A percentile compares a stretch with the other conserved stretches of the same genome.
phyloP scores from a whole-genome alignment of 208 protist genomes.

The Acanthamoeba sp. region DNA sequence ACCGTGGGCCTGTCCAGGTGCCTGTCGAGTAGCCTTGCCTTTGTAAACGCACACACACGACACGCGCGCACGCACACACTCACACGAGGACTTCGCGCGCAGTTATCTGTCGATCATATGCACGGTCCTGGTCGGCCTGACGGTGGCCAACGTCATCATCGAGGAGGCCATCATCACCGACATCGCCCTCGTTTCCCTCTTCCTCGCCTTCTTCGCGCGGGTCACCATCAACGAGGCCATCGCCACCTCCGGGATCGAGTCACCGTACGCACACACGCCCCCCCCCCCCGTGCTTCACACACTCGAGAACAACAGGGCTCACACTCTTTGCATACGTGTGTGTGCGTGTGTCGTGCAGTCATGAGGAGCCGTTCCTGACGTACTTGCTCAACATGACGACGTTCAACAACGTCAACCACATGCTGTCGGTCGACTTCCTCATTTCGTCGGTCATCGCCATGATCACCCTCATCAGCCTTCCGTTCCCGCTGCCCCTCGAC shows the following conservation, averaged over 20 bases:
- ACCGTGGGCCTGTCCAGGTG: slow-evolving; percentile 1
- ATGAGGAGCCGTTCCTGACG: neutral
- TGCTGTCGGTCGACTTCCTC: slow-evolving; percentile 44
- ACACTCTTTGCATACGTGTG: neutral
- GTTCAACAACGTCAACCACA: slow-evolving; percentile 16
- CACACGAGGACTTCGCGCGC: too few relatives aligned
- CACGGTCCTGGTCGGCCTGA: slow-evolving; percentile 44
- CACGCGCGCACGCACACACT: too few relatives aligned
- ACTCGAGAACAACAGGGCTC: neutral
- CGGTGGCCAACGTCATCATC: slow-evolving; percentile 48
- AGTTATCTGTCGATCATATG: slow-evolving; percentile 64
- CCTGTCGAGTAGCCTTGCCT: neutral
- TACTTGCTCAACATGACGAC: neutral
- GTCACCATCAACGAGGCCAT: slow-evolving; percentile 8
- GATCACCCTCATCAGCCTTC: neutral
- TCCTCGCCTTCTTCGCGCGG: slow-evolving; percentile 33
- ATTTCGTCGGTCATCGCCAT: slow-evolving; percentile 1
- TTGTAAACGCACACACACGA: neutral
- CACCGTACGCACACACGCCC: neutral
- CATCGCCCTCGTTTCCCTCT: slow-evolving; percentile 53
- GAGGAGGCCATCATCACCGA: slow-evolving; percentile 63
- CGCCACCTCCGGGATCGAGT: neutral
- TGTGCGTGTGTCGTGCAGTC: neutral
- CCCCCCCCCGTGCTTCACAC: neutral
- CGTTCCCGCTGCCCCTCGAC: slow-evolving; percentile 51